Percentiles rank a stretch among this genome's conserved stretches.
Conservation (phyloP, 495 filamentous ascomycete species). For the Amniculicola lignicola region DNA sequence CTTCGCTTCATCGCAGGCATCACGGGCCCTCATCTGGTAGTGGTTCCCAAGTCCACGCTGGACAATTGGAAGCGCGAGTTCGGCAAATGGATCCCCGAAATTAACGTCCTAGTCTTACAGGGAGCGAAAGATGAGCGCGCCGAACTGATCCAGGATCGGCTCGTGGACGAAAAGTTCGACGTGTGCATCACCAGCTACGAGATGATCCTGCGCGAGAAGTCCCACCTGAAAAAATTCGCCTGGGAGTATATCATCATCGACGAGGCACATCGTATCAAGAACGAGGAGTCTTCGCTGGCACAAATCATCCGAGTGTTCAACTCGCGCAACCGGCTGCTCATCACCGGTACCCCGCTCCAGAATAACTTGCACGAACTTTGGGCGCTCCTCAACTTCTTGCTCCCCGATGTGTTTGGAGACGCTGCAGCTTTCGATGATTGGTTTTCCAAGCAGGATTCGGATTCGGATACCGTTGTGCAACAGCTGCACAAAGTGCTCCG, state of each 20-base stretch:
- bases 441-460: constrained; percentile 84
- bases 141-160: constrained; percentile 81
- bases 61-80: constrained; percentile 99
- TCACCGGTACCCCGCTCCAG: constrained; percentile 95
- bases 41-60: constrained; percentile 93
- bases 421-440: constrained; percentile 97
- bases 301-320: constrained; percentile 97
- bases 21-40: constrained; percentile 88
- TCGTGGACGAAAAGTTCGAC: constrained; percentile 89
- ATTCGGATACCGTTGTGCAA: constrained; percentile 95
- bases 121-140: constrained; percentile 93
- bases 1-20: constrained; percentile 84
- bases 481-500: constrained; percentile 91
- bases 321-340: constrained; percentile 90
- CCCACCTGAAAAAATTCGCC: constrained; percentile 92
- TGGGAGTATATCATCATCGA: constrained; percentile 99
- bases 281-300: constrained; percentile 94
- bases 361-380: constrained; percentile 99
- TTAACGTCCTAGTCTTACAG: constrained; percentile 90
- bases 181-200: constrained; percentile 95
- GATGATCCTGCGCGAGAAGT: constrained; percentile 94
- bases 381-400: constrained; percentile 93
- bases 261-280: constrained; percentile 98
- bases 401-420: constrained; percentile 97
- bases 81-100: constrained; percentile 87